phyloP scores from a whole-genome alignment of 768 basidiomycete genomes.

The Suillus plorans region DNA sequence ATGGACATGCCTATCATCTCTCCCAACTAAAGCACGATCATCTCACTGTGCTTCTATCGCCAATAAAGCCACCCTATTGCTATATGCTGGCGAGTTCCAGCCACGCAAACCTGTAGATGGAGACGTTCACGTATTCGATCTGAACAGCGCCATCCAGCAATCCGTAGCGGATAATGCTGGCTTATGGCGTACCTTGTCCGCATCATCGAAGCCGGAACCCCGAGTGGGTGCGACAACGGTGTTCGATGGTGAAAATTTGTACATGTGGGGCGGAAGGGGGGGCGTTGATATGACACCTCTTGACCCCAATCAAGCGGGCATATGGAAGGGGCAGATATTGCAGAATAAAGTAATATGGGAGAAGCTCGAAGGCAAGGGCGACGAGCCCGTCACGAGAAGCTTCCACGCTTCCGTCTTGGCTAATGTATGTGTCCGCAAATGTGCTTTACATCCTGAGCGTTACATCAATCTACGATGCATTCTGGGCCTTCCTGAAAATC shows the following conservation, averaged over 20 bases:
- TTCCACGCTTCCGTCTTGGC: slow-evolving; percentile 34
- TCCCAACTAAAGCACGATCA: slow-evolving; percentile 34
- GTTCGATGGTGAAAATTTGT: slow-evolving; percentile 26
- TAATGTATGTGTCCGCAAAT: slow-evolving; percentile 22
- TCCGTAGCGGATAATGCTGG: slow-evolving; percentile 7
- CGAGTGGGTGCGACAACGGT: slow-evolving; percentile 24
- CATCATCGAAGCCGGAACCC: slow-evolving; percentile 14
- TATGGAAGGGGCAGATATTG: slow-evolving; percentile 26
- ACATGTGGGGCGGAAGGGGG: slow-evolving; percentile 48
- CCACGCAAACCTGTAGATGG: slow-evolving; percentile 42
- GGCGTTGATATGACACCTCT: slow-evolving; percentile 40
- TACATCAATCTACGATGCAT: neutral
- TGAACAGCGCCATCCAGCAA: slow-evolving; percentile 6
- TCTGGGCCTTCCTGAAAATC: neutral
- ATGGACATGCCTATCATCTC: slow-evolving; percentile 29
- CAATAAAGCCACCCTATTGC: slow-evolving; percentile 24
- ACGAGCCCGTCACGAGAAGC: slow-evolving; percentile 34
- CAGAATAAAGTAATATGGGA: slow-evolving; percentile 28
- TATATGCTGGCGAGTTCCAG: slow-evolving; percentile 45
- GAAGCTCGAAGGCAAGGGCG: slow-evolving; percentile 23
- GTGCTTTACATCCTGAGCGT: neutral
- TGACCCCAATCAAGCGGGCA: slow-evolving; percentile 23
- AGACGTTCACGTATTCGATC: slow-evolving; percentile 26
- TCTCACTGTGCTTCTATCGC: slow-evolving; percentile 40
- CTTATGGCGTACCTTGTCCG: slow-evolving; percentile 26